Conservation (phyloP, 1,284 basidiomycete species). For the Marasmius tenuissimus region DNA sequence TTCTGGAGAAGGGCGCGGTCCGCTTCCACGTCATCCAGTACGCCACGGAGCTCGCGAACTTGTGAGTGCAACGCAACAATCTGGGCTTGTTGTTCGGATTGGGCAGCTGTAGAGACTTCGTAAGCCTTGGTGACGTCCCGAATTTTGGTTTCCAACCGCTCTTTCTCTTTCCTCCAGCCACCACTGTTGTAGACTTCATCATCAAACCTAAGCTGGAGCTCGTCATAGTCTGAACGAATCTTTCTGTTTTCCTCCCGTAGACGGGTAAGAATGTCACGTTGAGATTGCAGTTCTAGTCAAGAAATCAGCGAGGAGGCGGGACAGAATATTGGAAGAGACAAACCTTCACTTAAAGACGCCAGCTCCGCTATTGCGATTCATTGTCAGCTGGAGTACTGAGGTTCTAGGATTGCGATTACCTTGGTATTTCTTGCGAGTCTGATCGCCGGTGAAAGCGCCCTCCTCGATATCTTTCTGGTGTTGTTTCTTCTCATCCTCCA, state of each 20-base stretch:
- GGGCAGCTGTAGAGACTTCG: conserved; percentile 70
- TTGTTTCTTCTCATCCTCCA: conserved; percentile 76
- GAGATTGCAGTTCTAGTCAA: conserved; percentile 65
- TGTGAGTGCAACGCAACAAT: conserved; percentile 83
- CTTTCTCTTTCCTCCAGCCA: conserved; percentile 85
- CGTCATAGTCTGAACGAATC: conserved; percentile 74
- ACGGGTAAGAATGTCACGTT: conserved; percentile 72
- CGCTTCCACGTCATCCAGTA: conserved; percentile 82
- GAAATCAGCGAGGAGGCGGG: conserved; percentile 5
- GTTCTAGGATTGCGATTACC: conserved; percentile 36
- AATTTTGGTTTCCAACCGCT: conserved; percentile 82
- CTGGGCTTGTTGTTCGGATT: conserved; percentile 80
- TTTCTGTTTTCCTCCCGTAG: conserved; percentile 80
- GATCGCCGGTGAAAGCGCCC: conserved; percentile 74
- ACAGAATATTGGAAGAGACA: conserved; percentile 1
- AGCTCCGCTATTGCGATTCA: conserved; percentile 53
- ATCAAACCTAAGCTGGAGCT: conserved; percentile 73
- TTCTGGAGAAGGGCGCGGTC: conserved; percentile 79
- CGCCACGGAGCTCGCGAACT: conserved; percentile 77
- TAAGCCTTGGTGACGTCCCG: conserved; percentile 75
- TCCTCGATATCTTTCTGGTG: conserved; percentile 77
- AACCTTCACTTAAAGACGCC: conserved; percentile 77
- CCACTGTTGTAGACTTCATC: conserved; percentile 77
- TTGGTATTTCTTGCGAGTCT: conserved; percentile 84
- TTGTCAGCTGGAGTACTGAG: conserved; percentile 10